These are phyloP conservation scores for Peniophora sp. DNA, from an alignment of 1,284 basidiomycete genomes.

Conservation along the genomic window DNA sequence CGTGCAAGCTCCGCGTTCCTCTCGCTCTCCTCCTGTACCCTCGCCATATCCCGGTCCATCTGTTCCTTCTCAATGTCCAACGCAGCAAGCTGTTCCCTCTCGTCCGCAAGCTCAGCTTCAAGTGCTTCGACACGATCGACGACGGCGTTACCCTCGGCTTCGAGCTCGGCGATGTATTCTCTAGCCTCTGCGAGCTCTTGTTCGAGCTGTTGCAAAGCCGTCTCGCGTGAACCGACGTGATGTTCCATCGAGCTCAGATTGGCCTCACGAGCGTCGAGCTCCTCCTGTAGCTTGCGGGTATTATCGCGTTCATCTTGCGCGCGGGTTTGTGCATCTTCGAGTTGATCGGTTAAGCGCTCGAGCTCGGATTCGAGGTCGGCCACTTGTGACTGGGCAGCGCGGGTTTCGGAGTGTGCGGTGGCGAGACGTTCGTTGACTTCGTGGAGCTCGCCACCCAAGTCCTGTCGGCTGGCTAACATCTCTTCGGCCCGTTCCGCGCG, in stretches of 20 bases:
- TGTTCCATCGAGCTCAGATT: constrained; percentile 19
- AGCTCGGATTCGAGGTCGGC: constrained; percentile 51
- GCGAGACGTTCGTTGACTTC: constrained; percentile 54
- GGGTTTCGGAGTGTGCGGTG: constrained; percentile 44
- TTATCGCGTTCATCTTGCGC: constrained; percentile 39
- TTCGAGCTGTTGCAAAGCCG: constrained; percentile 18
- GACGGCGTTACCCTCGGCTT: constrained; percentile 39
- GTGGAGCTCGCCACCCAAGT: constrained; percentile 56
- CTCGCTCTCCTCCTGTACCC: constrained; percentile 42
- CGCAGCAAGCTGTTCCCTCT: constrained; percentile 37
- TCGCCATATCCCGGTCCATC: constrained; percentile 25
- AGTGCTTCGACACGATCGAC: constrained; percentile 42
- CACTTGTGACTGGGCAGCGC: constrained; percentile 47
- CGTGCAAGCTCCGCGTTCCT: constrained; percentile 44
- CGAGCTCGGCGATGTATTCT: constrained; percentile 44
- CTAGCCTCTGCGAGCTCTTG: constrained; percentile 35
- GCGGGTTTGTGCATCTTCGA: constrained; percentile 45
- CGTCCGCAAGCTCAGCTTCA: constrained; percentile 39
- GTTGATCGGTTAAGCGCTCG: constrained; percentile 34
- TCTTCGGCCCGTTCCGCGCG: constrained; percentile 55
- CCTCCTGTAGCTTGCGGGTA: constrained; percentile 24
- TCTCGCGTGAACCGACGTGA: constrained; percentile 19
- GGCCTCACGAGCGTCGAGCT: constrained; percentile 25
- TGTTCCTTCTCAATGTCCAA: constrained; percentile 37
- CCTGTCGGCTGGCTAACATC: constrained; percentile 49